A percentile compares a stretch with the other conserved stretches of the same genome.
These are phyloP conservation scores for Suillus bovinus DNA, from an alignment of 768 basidiomycete species.

Conservation along the genomic window DNA sequence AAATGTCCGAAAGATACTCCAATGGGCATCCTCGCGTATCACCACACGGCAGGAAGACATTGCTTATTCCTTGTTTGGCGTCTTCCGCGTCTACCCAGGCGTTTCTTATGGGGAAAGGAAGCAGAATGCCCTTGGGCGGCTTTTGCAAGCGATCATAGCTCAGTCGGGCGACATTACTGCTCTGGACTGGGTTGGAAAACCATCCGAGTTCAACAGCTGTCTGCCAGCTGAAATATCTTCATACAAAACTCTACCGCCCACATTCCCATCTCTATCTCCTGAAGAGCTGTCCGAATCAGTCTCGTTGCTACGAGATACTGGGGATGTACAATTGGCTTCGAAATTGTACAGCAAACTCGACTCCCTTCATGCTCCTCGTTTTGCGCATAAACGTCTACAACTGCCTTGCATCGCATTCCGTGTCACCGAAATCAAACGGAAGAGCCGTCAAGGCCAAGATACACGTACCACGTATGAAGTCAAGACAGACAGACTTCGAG, in stretches of 20 bases:
- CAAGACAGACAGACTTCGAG: background rate
- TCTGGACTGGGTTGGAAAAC: background rate
- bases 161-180: background rate
- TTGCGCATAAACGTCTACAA: background rate
- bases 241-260: background rate
- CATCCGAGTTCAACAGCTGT: background rate
- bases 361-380: background rate
- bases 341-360: background rate
- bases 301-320: background rate
- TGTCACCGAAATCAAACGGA: background rate
- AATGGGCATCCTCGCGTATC: background rate
- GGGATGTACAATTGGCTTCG: background rate
- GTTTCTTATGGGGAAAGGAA: background rate
- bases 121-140: background rate
- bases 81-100: background rate
- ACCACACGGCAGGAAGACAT: background rate
- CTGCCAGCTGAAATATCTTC: background rate
- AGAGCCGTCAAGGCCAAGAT: background rate
- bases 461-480: background rate
- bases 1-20: background rate
- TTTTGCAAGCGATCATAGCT: background rate
- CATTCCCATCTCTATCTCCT: background rate
- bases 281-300: background rate
- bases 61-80: conserved; percentile 1
- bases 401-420: background rate